These are phyloP conservation scores for Domatiomyces catenatus DNA, from an alignment of 2,329 filamentous ascomycete genomes.

Conservation along the genomic window DNA sequence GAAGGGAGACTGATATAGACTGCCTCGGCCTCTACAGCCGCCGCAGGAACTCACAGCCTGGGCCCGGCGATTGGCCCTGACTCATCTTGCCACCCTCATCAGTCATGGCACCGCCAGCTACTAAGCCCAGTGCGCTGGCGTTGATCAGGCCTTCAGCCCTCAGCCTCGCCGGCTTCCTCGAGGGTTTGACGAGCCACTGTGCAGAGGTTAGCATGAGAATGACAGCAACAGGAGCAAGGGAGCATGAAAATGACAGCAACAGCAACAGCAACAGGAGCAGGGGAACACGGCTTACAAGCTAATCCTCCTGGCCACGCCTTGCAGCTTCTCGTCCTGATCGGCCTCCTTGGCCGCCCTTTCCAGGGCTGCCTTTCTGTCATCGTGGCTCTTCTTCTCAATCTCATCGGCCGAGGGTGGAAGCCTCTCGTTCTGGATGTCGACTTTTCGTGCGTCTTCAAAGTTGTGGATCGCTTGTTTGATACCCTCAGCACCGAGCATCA, in stretches of 20 bases:
- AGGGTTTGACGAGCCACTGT: conserved; percentile 13
- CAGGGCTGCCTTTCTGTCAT: conserved; percentile 60
- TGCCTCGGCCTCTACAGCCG: background rate
- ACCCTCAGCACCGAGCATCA: conserved; percentile 95
- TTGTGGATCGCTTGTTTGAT: conserved; percentile 97
- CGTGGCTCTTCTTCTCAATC: conserved; percentile 66
- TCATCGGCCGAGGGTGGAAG: conserved; percentile 87
- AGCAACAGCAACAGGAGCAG: too few species aligned
- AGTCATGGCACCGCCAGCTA: background rate
- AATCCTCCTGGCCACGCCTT: conserved; percentile 73
- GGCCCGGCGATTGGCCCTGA: background rate
- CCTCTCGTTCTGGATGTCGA: conserved; percentile 91
- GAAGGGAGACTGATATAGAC: background rate
- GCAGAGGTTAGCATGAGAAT: conserved; percentile 8
- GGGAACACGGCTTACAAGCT: conserved; percentile 62
- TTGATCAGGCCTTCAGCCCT: background rate
- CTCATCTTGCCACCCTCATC: background rate
- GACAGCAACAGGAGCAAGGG: background rate
- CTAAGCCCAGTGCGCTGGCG: background rate
- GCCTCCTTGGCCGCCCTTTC: conserved; percentile 77
- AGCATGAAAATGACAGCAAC: conserved; percentile 3
- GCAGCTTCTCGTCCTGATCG: conserved; percentile 77
- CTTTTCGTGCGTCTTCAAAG: conserved; percentile 93
- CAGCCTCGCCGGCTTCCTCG: conserved; percentile 10
- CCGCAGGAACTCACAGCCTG: too few species aligned